Evolutionary conservation across 805 yeast genomes (phyloP).

Genomic region (Barnettozyma botsteinii): DNA sequence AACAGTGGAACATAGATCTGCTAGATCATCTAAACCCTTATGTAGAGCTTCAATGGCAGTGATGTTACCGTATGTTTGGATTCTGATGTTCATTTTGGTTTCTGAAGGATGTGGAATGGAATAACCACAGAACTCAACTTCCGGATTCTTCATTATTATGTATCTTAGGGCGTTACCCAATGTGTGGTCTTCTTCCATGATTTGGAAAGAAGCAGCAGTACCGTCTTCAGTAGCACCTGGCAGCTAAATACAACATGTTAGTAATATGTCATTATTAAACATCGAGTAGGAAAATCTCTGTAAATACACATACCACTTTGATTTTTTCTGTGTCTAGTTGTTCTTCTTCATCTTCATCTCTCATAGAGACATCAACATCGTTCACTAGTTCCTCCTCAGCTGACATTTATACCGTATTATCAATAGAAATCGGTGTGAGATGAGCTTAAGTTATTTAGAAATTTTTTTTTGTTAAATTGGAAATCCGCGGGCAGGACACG

Average conservation of each 20-base stretch:
- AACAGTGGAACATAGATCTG: conserved; percentile 75
- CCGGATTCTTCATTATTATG: conserved; percentile 95
- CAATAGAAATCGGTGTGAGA: neutral
- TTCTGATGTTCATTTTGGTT: conserved; percentile 78
- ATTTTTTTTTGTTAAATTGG: conserved; percentile 4
- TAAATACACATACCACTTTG: conserved; percentile 11
- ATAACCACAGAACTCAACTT: conserved; percentile 97
- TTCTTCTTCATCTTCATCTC: conserved; percentile 22
- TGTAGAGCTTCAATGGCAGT: conserved; percentile 92
- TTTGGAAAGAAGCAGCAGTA: conserved; percentile 89
- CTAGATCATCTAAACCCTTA: conserved; percentile 82
- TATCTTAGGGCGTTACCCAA: conserved; percentile 91
- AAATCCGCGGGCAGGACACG: neutral
- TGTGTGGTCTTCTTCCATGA: conserved; percentile 92
- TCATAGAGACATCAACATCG: conserved; percentile 25
- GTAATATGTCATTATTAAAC: neutral
- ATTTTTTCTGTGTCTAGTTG: conserved; percentile 24
- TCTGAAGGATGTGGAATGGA: conserved; percentile 98
- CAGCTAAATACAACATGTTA: conserved; percentile 27
- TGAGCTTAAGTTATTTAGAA: conserved; percentile 5
- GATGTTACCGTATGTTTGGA: conserved; percentile 81
- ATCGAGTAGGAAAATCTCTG: neutral
- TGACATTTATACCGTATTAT: conserved; percentile 14
- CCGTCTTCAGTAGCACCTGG: conserved; percentile 94
- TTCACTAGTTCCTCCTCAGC: conserved; percentile 17